A percentile compares a stretch with the other conserved stretches of the same genome.
Evolutionary conservation across 441 rosid species (phyloP).

Genomic region (Theobroma grandiflorum): DNA sequence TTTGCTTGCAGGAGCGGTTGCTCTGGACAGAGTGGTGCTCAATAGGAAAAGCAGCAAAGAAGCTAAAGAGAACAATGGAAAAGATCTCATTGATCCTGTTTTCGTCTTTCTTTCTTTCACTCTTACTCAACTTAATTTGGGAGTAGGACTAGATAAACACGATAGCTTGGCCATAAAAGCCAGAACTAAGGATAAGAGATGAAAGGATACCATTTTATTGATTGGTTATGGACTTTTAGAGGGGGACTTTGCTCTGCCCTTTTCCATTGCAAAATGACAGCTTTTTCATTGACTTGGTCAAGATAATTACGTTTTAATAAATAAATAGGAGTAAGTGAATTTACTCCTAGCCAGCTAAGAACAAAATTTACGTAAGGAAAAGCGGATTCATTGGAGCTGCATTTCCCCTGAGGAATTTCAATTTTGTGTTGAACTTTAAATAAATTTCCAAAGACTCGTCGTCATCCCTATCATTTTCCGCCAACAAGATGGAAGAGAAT

Average conservation of each 20-base stretch:
- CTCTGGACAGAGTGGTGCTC: neutral
- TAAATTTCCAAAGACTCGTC: neutral
- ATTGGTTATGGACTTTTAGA: neutral
- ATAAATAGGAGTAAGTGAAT: neutral
- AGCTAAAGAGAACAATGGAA: constrained; percentile 7
- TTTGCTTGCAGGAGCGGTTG: neutral
- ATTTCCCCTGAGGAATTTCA: neutral
- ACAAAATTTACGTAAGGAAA: neutral
- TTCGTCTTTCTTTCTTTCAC: constrained; percentile 8
- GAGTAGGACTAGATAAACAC: neutral
- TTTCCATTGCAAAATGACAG: neutral
- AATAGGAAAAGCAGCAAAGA: constrained; percentile 6
- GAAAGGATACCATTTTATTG: constrained; percentile 11
- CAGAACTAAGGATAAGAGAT: constrained; percentile 7
- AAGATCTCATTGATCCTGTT: neutral
- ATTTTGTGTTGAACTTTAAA: neutral
- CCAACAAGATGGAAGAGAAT: neutral
- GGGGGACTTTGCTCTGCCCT: neutral
- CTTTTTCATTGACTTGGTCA: neutral
- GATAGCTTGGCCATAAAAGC: neutral
- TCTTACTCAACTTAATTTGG: neutral
- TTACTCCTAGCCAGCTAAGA: neutral
- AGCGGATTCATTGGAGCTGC: neutral
- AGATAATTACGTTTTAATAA: neutral
- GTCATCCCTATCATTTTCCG: neutral